Conservation (phyloP, 495 filamentous ascomycete species). For the Penicillium subrubescens region DNA sequence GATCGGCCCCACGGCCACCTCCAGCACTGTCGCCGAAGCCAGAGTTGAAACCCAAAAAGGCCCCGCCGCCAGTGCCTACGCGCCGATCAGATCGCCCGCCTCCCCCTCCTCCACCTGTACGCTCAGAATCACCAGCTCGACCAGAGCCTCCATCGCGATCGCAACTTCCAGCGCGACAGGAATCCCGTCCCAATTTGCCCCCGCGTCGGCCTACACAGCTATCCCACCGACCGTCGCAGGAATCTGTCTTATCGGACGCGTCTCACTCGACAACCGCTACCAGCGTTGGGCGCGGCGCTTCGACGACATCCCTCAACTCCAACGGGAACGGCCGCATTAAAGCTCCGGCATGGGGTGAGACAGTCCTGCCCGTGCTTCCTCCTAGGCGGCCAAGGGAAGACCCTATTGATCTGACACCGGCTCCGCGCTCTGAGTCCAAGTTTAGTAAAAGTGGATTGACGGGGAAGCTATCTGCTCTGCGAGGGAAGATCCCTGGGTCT, state of each 20-base stretch:
- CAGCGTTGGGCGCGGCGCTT: slow-evolving; percentile 32
- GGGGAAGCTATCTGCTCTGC: slow-evolving; percentile 24
- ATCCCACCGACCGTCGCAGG: slow-evolving; percentile 32
- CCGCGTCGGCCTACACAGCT: slow-evolving; percentile 43
- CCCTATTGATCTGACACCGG: slow-evolving; percentile 7
- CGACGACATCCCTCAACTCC: slow-evolving; percentile 39
- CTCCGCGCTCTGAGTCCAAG: slow-evolving; percentile 30
- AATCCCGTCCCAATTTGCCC: slow-evolving; percentile 40
- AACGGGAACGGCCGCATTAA: slow-evolving; percentile 28
- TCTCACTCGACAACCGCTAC: slow-evolving; percentile 39
- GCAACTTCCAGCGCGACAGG: slow-evolving; percentile 23
- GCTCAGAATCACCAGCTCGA: slow-evolving; percentile 38
- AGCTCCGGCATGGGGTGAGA: slow-evolving; percentile 49
- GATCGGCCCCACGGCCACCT: slow-evolving; percentile 24
- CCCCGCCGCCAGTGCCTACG: slow-evolving; percentile 56
- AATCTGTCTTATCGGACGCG: slow-evolving; percentile 41
- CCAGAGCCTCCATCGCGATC: slow-evolving; percentile 34
- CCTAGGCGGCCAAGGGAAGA: slow-evolving; percentile 37
- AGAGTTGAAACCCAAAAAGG: slow-evolving; percentile 39
- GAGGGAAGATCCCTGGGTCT: slow-evolving; percentile 20
- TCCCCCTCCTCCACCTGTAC: slow-evolving; percentile 46
- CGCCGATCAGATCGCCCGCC: slow-evolving; percentile 40
- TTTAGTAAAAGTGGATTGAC: slow-evolving; percentile 22
- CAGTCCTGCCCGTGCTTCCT: slow-evolving; percentile 48
- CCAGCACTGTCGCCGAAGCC: slow-evolving; percentile 24